phyloP scores from a whole-genome alignment of 768 basidiomycete genomes.

The Collybia mongolica region DNA sequence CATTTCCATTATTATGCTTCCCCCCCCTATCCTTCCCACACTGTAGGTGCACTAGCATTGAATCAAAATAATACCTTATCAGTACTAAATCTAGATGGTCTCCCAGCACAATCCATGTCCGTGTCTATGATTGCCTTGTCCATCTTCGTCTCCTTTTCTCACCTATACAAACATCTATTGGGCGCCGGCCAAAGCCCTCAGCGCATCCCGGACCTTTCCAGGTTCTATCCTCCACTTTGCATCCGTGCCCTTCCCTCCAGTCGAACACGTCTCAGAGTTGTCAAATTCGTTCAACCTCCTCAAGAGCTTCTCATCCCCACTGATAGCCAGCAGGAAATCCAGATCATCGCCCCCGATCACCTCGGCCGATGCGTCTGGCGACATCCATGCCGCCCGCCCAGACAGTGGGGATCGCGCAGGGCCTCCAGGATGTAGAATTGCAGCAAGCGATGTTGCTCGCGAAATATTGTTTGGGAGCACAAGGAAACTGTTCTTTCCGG shows the following conservation, averaged over 20 bases:
- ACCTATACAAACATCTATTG: neutral
- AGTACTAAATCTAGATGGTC: no score
- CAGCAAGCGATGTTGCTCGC: slow-evolving; percentile 78
- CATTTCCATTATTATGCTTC: no score
- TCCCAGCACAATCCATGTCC: no score
- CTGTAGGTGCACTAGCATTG: no score
- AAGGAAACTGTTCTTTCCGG: slow-evolving; percentile 76
- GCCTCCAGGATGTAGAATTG: slow-evolving; percentile 70
- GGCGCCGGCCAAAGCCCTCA: slow-evolving; percentile 23
- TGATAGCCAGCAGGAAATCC: slow-evolving; percentile 64
- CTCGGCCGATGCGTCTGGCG: slow-evolving; percentile 22
- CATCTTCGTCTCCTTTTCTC: no score
- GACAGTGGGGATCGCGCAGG: slow-evolving; percentile 38
- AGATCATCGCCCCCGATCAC: slow-evolving; percentile 36
- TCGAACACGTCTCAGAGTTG: slow-evolving; percentile 67
- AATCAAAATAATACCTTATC: no score
- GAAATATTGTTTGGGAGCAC: slow-evolving; percentile 83
- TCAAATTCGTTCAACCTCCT: slow-evolving; percentile 75
- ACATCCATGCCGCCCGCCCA: slow-evolving; percentile 34
- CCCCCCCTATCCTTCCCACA: no score
- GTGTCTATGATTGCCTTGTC: no score
- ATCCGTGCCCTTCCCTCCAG: slow-evolving; percentile 74
- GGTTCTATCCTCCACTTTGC: slow-evolving; percentile 64
- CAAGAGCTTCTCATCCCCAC: slow-evolving; percentile 77
- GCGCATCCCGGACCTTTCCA: slow-evolving; percentile 27